Conservation (phyloP, 495 filamentous ascomycete genomes). For the Neurospora sp. region DNA sequence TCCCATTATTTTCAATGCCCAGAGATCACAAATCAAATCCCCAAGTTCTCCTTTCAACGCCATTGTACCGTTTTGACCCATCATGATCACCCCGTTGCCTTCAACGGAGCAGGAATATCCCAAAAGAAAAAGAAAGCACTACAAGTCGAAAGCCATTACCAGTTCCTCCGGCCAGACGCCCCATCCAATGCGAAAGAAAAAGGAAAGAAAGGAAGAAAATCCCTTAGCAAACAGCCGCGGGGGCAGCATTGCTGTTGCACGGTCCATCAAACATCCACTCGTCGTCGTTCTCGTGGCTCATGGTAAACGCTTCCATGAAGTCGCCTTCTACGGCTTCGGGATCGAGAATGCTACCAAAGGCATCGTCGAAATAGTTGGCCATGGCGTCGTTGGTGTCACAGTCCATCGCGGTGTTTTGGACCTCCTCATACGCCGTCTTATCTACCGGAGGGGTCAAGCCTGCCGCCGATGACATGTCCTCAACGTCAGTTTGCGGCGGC, state of each 20-base stretch:
- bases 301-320: neutral
- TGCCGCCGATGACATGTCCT: neutral
- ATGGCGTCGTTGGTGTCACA: neutral
- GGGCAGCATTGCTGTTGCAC: neutral
- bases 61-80: neutral
- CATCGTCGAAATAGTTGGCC: neutral
- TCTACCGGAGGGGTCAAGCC: neutral
- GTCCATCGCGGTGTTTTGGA: neutral
- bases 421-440: neutral
- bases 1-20: neutral
- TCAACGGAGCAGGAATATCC: neutral
- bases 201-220: neutral
- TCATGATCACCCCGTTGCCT: neutral
- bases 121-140: neutral
- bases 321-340: neutral
- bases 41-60: neutral
- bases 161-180: neutral
- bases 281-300: neutral
- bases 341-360: neutral
- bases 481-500: neutral
- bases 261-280: slow-evolving; percentile 2
- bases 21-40: neutral
- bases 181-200: neutral
- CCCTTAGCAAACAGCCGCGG: neutral
- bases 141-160: neutral